phyloP scores from a whole-genome alignment of 2,329 filamentous ascomycete species.

The Pseudofabraea citricarpa region DNA sequence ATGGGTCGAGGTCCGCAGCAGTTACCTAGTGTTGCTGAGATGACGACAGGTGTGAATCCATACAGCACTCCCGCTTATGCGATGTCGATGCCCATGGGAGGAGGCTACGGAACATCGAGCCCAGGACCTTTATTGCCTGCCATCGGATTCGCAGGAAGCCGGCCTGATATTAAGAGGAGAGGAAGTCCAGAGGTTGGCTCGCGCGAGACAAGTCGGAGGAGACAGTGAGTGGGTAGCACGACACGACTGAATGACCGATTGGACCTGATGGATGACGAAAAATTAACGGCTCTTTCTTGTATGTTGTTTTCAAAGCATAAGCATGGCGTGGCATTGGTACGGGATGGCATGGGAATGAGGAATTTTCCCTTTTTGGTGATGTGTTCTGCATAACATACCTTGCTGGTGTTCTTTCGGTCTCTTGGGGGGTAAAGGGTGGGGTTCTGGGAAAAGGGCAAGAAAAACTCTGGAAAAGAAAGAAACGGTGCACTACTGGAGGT shows the following conservation, averaged over 20 bases:
- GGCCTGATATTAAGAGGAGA: slow-evolving; percentile 42
- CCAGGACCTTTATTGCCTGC: slow-evolving; percentile 35
- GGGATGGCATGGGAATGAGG: slow-evolving; percentile 10
- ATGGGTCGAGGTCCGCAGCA: slow-evolving; percentile 27
- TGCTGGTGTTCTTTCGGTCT: too few relatives aligned
- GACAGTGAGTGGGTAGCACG: slow-evolving; percentile 29
- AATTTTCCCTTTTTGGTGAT: too few relatives aligned
- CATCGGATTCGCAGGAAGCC: slow-evolving; percentile 15
- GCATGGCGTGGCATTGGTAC: slow-evolving; percentile 11
- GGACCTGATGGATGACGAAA: background rate
- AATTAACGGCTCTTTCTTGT: slow-evolving; percentile 14
- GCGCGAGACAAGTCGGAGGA: slow-evolving; percentile 41
- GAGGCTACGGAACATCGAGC: slow-evolving; percentile 27
- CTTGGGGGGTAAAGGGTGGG: slow-evolving; percentile 10
- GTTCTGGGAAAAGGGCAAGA: slow-evolving; percentile 2
- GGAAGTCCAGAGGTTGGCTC: slow-evolving; percentile 43
- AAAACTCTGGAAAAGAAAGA: background rate
- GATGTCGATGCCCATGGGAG: slow-evolving; percentile 24
- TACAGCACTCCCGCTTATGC: slow-evolving; percentile 55
- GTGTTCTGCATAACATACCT: too few relatives aligned
- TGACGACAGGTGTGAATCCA: slow-evolving; percentile 58
- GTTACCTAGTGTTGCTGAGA: slow-evolving; percentile 57
- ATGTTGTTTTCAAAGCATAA: slow-evolving; percentile 6
- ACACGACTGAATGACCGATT: too few relatives aligned
- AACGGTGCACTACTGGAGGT: slow-evolving; percentile 6